These are phyloP conservation scores for Aspergillus fijiensis DNA, from an alignment of 2,329 filamentous ascomycete genomes.

Conservation along the genomic window DNA sequence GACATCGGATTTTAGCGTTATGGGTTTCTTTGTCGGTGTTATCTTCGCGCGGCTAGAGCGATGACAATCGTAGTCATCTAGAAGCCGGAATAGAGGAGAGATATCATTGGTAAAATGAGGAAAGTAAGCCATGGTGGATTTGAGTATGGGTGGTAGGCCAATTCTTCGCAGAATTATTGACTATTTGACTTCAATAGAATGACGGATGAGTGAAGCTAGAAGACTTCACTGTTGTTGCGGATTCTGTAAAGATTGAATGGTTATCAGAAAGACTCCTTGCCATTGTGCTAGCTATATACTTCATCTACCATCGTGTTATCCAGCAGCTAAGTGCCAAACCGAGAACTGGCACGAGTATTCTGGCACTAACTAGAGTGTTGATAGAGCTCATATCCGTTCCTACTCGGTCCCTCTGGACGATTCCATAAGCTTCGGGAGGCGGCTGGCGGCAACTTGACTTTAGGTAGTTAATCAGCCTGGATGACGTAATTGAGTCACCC, in stretches of 20 bases:
- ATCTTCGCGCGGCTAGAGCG: constrained; percentile 23
- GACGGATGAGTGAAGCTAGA: background rate
- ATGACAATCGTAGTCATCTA: constrained; percentile 44
- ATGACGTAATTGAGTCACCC: too few relatives aligned
- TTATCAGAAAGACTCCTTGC: background rate
- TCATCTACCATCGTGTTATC: constrained; percentile 12
- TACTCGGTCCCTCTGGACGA: constrained; percentile 7
- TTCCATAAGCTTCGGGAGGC: constrained; percentile 8
- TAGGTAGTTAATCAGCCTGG: too few relatives aligned
- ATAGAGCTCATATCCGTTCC: background rate
- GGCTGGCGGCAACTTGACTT: background rate
- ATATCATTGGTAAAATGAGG: constrained; percentile 38
- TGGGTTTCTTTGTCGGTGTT: constrained; percentile 20
- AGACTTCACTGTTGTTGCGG: background rate
- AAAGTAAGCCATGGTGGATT: constrained; percentile 39
- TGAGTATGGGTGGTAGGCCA: background rate
- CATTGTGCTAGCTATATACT: constrained; percentile 5
- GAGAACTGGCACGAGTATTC: constrained; percentile 10
- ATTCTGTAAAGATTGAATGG: constrained; percentile 7
- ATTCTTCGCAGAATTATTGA: too few relatives aligned
- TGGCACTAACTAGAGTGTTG: constrained; percentile 4
- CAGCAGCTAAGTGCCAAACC: background rate
- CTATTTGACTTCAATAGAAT: background rate
- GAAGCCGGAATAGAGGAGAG: constrained; percentile 43
- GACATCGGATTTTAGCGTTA: constrained; percentile 46